Base-by-base conservation (phyloP, 2,329 filamentous ascomycete species). In the Xylaria polymorpha region DNA sequence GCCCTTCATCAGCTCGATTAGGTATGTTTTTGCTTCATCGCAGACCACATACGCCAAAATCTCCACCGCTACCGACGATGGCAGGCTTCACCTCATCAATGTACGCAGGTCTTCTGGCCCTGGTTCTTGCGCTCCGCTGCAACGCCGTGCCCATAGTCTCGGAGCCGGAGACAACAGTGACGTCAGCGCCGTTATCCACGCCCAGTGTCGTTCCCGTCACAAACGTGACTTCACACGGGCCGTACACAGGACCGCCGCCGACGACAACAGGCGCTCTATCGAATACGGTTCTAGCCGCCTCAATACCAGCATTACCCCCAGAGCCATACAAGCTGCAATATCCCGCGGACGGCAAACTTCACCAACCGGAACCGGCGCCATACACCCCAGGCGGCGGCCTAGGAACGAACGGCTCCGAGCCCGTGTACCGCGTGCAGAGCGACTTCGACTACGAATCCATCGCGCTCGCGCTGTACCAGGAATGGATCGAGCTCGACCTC, bases 361-460 rank as follows among this genome's bases (percentile, higher is more conserved):
- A 92, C 64, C 81, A 87, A n/a, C 83, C 87, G 1, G 81, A 92
- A 79, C 92, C 92, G 1, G 89, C 89, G 0, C 92, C 92, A 0
- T 95, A 91, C 80, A 87, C 86, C 0, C 93, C 93, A 0, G 87
- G 84, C 44, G 92, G 93, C 66, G 93, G 93, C 14, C 80, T 91
- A 1, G 92, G 92, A 2, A 94, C 92, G 51, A 94, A 95, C 69
- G 92, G 92, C n/a, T 87, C 88, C 0, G 85, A 86, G 51, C 92
- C 92, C 1, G 88, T 94, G 1, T 95, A 95, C 80, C 89, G 91
- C 69, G 90, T 92, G 0, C 86, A 93, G 75, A 93, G 90, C 71
- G 93, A 97, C 76, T 96, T 94, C 76, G 93, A 96, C 79, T 96
- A 91, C 77, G 86, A 95, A 78, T 94, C 92, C 0, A 85, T 96